Evolutionary conservation across 495 filamentous ascomycete species (phyloP), one percentile per base, ranked within the genome.

Genomic region (Amorphotheca resinae): DNA sequence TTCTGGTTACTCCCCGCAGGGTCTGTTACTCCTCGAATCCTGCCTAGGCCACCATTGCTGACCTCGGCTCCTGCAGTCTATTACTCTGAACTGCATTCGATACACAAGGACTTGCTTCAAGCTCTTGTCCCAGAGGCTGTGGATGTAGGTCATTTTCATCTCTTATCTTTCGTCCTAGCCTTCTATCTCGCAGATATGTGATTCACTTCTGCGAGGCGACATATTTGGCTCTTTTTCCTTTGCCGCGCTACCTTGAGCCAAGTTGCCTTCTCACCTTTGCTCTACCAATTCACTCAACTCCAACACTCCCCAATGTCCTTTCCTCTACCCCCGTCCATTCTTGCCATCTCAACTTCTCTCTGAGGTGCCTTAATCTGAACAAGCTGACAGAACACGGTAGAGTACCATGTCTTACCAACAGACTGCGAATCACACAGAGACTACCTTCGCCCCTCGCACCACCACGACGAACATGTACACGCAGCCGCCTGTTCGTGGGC

Each of bases 371-470:
- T n/a, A 5, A 7, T 6, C 26, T 28, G 11, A 6, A 52, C 59
- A 62, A 61, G 57, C 58, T 64, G 65, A 71, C 66, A 69, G 57
- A 68, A 69, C 62, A 9, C 61, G 14, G 9, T 30, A 54, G 51
- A 49, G 42, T 45, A 50, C 45, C 52, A 58, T 58, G 55, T 52
- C 55, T 49, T 58, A 52, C 41, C 51, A 58, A 40, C 52, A 55
- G 47, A 44, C 51, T 18, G 17, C 45, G 17, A 47, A 15, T 26
- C 42, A 28, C 16, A 11, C 44, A 3, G 52, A 55, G 11, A 28
- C 33, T 16, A 25, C 21, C 12, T 22, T n/a, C 50, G 26, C 41
- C 34, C 46, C 31, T 33, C 25, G 25, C 25, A 22, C 33, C 49
- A 40, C 49, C 17, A 12, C 54, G 8, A 37, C 45, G 25, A 49